Conservation (phyloP, 768 basidiomycete species). For the Auricularia sp. region DNA sequence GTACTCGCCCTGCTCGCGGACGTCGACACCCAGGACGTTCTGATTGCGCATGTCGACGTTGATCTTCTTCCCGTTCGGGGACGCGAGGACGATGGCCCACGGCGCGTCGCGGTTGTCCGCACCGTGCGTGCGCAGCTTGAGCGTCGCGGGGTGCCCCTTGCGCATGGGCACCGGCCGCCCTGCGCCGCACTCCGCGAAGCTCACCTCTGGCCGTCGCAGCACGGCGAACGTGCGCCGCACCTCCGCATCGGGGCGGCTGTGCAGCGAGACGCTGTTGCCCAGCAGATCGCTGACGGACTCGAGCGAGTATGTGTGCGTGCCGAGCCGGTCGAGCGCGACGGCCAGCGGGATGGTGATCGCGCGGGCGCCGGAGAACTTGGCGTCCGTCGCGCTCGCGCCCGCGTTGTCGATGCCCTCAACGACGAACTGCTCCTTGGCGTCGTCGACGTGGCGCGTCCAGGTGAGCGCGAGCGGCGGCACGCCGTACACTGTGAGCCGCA, state of each 20-base stretch:
- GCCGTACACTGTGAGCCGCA: constrained; percentile 40
- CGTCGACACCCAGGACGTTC: constrained; percentile 53
- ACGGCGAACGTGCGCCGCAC: constrained; percentile 57
- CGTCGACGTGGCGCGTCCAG: constrained; percentile 64
- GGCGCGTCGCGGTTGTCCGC: constrained; percentile 56
- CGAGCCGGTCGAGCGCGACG: constrained; percentile 51
- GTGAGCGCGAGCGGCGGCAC: constrained; percentile 58
- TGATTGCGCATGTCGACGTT: constrained; percentile 50
- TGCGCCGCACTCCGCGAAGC: constrained; percentile 67
- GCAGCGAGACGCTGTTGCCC: constrained; percentile 54
- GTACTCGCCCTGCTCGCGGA: constrained; percentile 72
- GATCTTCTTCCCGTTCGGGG: constrained; percentile 35
- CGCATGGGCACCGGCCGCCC: constrained; percentile 60
- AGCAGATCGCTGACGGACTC: constrained; percentile 77
- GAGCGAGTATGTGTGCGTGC: constrained; percentile 62
- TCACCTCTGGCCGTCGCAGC: constrained; percentile 57
- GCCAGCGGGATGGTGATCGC: constrained; percentile 59
- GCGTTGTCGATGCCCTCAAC: constrained; percentile 78
- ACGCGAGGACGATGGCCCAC: constrained; percentile 41
- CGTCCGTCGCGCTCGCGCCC: constrained; percentile 15
- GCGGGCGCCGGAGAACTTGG: constrained; percentile 27
- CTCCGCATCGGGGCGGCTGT: constrained; percentile 18
- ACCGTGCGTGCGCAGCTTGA: constrained; percentile 44
- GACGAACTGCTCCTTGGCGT: constrained; percentile 56
- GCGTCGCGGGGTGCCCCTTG: constrained; percentile 52